These are phyloP conservation scores for Guadua angustifolia DNA, from an alignment of 176 grass and related monocot genomes.

Conservation along the genomic window DNA sequence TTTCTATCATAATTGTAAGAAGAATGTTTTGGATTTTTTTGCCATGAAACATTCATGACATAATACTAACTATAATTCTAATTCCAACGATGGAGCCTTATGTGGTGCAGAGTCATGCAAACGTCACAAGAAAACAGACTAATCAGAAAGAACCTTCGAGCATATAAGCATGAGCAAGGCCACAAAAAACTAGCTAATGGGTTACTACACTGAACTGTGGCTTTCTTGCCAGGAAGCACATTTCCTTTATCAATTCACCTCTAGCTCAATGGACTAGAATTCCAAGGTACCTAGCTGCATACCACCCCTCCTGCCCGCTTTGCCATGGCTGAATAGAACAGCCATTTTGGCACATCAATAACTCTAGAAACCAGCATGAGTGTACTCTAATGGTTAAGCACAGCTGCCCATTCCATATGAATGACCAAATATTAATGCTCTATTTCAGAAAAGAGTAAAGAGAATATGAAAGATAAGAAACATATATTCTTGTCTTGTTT, in stretches of 20 bases:
- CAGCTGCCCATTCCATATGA: background rate
- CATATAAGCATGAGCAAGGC: slow-evolving; percentile 23
- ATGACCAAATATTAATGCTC: background rate
- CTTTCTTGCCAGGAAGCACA: background rate
- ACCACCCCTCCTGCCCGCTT: background rate
- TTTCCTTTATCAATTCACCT: slow-evolving; percentile 15
- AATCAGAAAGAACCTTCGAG: background rate
- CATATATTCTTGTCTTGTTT: slow-evolving; percentile 1
- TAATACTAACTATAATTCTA: background rate
- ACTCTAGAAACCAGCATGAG: background rate
- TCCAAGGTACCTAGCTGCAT: slow-evolving; percentile 6
- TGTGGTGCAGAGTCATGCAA: slow-evolving; percentile 12
- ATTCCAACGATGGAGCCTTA: background rate
- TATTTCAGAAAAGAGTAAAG: background rate
- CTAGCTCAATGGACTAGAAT: slow-evolving; percentile 12
- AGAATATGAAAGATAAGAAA: background rate
- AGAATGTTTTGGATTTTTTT: background rate
- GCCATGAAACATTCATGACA: background rate
- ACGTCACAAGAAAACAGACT: slow-evolving; percentile 2
- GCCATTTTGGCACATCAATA: slow-evolving; percentile 18
- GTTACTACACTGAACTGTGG: background rate
- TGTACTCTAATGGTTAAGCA: background rate
- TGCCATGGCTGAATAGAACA: background rate
- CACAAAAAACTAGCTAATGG: slow-evolving; percentile 12
- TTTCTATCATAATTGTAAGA: slow-evolving; percentile 14